Evolutionary conservation across 495 filamentous ascomycete species (phyloP), one percentile per base, ranked within the genome.

Genomic region (Penicillium tannophilum): DNA sequence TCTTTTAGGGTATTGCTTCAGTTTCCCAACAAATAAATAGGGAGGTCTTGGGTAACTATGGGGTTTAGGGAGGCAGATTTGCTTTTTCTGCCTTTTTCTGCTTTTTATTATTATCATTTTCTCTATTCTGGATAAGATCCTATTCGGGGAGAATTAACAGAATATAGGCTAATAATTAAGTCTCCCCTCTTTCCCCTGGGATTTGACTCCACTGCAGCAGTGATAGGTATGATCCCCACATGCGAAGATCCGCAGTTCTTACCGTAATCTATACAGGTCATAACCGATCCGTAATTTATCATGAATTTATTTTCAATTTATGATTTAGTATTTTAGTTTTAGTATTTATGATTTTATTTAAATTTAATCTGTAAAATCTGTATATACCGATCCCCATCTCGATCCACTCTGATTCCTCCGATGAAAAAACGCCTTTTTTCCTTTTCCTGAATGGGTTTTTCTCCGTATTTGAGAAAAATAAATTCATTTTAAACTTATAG

Each of bases 201-300:
- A 23, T 23, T 23, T 23, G 20, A 44, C 54, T 52, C 59, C 59
- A 56, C 59, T 41, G 9, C 67, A 58, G 45, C 56, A 63, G 56
- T 63, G 61, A 66, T 62, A 65, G 56, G 68, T 70, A 68, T 71
- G 65, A 72, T 68, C 62, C 67, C 68, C 70, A 72, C 65, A 65
- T 63, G 69, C 63, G 73, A 73, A 67, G 73, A 76, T 74, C 73
- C 73, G 68, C 73, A 76, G 72, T 74, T 73, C 69, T 68, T 70
- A 68, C 58, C 58, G 72, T 75, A 76, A 76, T 68, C 72, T 57
- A 61, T 65, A 63, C 24, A 24, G 44, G 64, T 58, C 56, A 61
- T 64, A 56, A 67, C 59, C 60, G 64, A 67, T 67, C 64, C 63
- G 73, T 76, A 74, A 71, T 71, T 71, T 72, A 48, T 54, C 20